A percentile compares a stretch with the other conserved stretches of the same genome.
Evolutionary conservation across 1,139 yeast genomes (phyloP).

Genomic region (Candida sojae): DNA sequence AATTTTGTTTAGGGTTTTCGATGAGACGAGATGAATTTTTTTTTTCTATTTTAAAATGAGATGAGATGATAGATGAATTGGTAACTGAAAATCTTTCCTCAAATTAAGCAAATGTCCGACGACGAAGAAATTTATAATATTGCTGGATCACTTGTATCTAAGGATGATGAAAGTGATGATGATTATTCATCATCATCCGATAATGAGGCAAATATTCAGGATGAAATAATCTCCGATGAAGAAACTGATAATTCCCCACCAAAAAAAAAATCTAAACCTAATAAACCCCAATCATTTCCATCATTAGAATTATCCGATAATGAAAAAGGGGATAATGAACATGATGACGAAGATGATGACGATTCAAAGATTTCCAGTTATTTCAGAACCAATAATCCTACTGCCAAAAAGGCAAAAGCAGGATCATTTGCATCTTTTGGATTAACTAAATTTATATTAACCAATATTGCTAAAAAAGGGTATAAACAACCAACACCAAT

Average conservation of each 20-base stretch:
- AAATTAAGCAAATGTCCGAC: slow-evolving; percentile 38
- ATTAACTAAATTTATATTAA: slow-evolving; percentile 66
- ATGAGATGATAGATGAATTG: too few species aligned
- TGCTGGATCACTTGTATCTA: slow-evolving; percentile 61
- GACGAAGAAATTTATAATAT: slow-evolving; percentile 67
- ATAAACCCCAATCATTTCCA: slow-evolving; percentile 49
- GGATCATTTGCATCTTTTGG: slow-evolving; percentile 94
- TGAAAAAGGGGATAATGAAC: slow-evolving; percentile 39
- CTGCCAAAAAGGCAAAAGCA: slow-evolving; percentile 65
- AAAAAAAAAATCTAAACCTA: slow-evolving; percentile 21
- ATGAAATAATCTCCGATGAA: slow-evolving; percentile 50
- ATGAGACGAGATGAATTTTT: too few species aligned
- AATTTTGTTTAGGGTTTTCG: too few species aligned
- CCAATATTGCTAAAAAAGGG: slow-evolving; percentile 81
- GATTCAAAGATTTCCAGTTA: slow-evolving; percentile 29
- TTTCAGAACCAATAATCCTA: slow-evolving; percentile 43
- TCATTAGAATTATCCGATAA: slow-evolving; percentile 67
- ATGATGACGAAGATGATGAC: slow-evolving; percentile 38
- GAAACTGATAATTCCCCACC: slow-evolving; percentile 16
- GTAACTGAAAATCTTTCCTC: too few species aligned
- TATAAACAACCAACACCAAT: slow-evolving; percentile 96
- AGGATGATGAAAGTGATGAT: slow-evolving; percentile 37
- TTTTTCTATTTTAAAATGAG: too few species aligned
- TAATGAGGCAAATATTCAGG: slow-evolving; percentile 50
- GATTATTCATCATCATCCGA: slow-evolving; percentile 24